Base-by-base conservation (phyloP, 257 asterid genomes). In the Euphrasia confusa region DNA sequence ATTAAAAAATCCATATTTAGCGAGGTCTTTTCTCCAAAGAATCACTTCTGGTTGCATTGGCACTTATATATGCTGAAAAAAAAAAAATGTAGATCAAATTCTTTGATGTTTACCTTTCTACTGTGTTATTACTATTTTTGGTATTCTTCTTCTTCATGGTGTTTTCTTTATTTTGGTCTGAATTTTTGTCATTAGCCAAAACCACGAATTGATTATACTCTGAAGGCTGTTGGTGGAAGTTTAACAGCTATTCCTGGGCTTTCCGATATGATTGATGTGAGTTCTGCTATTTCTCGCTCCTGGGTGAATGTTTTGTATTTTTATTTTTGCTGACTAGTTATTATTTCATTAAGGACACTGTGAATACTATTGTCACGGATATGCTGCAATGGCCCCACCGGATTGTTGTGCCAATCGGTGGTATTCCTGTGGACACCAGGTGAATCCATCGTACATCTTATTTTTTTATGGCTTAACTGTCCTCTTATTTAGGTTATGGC, bases 311-410 rank as follows among this genome's bases (percentile, higher is more conserved):
- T 17, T 54, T 49, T 58, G 56, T 49, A n/a, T 4, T 45, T 45
- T 45, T 45, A 12, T 50, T 53, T 59, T 64, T 8, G 49, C 75
- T 82, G 82, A 81, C 60, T 26, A 27, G 28, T 53, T 21, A n/a
- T 49, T 49, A 21, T 53, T 53, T 53, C 58, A 24, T 53, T 21
- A 50, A 93, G 99, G 99, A 93, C 66, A 93, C 96, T 72, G 99
- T 93, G 48, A 60, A 79, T 33, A 74, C 97, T 63, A 93, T 93
- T 32, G 87, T 93, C 64, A 72, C 79, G 12, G 99, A 93, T 75
- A 89, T 70, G 95, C 95, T 93, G 30, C 95, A 89, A 79, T 93
- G 99, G 99, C 99, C 99, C 39, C 97, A 93, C 83, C 77, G 99
- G 68, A 93, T 93, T 72, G 97, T 93, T 71, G 97, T 93, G 74